These are phyloP conservation scores for Acer negundo DNA, from an alignment of 345 rosid genomes.

Conservation along the genomic window DNA sequence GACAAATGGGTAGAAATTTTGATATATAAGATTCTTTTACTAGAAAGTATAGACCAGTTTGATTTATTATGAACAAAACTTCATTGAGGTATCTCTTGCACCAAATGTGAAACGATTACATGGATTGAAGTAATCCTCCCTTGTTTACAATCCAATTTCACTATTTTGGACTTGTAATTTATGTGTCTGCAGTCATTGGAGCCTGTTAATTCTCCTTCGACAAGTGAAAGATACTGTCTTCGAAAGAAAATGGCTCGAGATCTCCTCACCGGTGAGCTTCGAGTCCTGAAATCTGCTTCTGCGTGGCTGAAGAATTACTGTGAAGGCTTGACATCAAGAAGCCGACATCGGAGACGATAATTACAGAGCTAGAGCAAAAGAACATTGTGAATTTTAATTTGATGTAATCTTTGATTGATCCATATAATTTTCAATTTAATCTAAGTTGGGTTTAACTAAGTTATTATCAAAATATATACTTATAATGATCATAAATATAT, in stretches of 20 bases:
- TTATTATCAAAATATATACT: too few species aligned
- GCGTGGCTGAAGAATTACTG: conserved; percentile 72
- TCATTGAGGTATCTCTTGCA: background rate
- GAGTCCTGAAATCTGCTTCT: conserved; percentile 62
- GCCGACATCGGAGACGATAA: background rate
- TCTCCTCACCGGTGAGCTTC: conserved; percentile 75
- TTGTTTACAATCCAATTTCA: background rate
- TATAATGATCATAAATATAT: too few species aligned
- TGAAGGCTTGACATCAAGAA: conserved; percentile 24
- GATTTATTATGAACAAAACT: background rate
- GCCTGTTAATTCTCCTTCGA: conserved; percentile 16
- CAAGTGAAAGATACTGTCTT: conserved; percentile 26
- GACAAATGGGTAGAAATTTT: too few species aligned
- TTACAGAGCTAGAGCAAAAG: background rate
- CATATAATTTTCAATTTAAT: background rate
- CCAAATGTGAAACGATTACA: background rate
- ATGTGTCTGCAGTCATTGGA: conserved; percentile 43
- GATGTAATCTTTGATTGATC: background rate
- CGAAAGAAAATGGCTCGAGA: conserved; percentile 65
- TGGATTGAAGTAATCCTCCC: background rate
- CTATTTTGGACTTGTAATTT: background rate
- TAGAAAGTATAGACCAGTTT: too few species aligned
- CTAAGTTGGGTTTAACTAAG: background rate
- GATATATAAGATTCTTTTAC: too few species aligned
- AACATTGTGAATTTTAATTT: background rate